Evolutionary conservation across 2,329 filamentous ascomycete genomes (phyloP), one percentile per base, ranked within the genome.

Genomic region (Claviceps sp.): DNA sequence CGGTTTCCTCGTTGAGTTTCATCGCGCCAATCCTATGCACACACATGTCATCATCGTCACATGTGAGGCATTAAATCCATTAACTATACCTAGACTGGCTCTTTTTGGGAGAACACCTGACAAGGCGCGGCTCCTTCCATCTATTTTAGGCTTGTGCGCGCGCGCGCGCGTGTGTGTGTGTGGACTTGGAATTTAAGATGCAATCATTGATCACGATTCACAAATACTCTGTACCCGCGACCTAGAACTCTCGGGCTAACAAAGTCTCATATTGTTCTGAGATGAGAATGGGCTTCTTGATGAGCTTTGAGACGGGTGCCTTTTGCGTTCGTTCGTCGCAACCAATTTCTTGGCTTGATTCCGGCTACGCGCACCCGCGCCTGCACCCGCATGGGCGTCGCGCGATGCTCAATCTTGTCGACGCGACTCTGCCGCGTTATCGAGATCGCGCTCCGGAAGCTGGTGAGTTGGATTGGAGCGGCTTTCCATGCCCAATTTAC

Each of bases 31-130:
- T 38, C 34, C 42, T 47, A 51, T 48, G 46, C 47, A n/a, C 5
- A 40, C 20, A 48, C 22, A 41, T 47, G 8, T 30, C 14, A 40
- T 48, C 24, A 24, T 45, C 22, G 34, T 51, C 43, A 47, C 52
- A 47, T 53, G 44, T 48, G 48, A 53, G 52, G 52, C 48, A 51
- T 53, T 53, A 44, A 45, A 20, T 22, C 22, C 4, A n/a, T 30
- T 4, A 26, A 14, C 14, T 44, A 20, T 30, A 24, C 18, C 9
- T 20, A 43, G 20, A 13, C 18, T 24, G 41, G 13, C 41, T 43
- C 9, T 16, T 4, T 13, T 22, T 24, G 41, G 26, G 26, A 30
- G 26, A 30, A 30, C 26, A 30, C 26, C 26, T 30, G 26, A 30
- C 26, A 9, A 45, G 20, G 11, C 7, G 43, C n/a, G 7, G 13